Base-by-base conservation (phyloP, 2,329 filamentous ascomycete species). In the Aspergillus clavatus region DNA sequence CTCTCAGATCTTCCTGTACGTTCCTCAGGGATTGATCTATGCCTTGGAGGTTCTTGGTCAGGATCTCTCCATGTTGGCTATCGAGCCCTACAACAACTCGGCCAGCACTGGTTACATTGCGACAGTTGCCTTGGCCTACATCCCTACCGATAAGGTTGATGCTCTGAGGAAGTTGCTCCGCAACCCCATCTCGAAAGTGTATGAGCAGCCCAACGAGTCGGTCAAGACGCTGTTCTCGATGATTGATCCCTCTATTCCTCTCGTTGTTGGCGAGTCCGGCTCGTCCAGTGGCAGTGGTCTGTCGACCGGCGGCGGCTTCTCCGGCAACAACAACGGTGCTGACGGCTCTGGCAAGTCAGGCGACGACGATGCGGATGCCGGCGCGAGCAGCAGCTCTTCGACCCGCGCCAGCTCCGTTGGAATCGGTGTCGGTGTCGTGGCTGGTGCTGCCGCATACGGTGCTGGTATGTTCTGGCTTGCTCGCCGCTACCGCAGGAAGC, bases 391-490 rank as follows among this genome's bases (percentile, higher is more conserved):
- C 57, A 62, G 54, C 47, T 60, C 63, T 19, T 64, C 63, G 39
- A 56, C 63, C 31, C 63, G 62, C 41, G 59, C 66, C 24, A 72
- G 67, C 66, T 84, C 74, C 59, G 80, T 73, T 53, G 80, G 70
- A 60, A 86, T 95, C 59, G 87, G 85, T 45, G 77, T 88, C 18
- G 88, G 87, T 58, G 85, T 87, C 21, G 81, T 90, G 24, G 79
- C 80, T 35, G 83, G 89, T 60, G 88, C 87, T 33, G 86, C 84
- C 40, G 83, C 89, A n/a, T 95, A 95, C 57, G 90, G 89, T 61
- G 87, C 86, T 10, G 89, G 88, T 66, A 95, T 96, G 90, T 91
- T 95, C 73, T 83, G 93, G 60, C 82, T 95, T 55, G 90, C 90
- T 40, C 84, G 89, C 50, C 81, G 90, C 48, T 95, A 95, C 78